Base-by-base conservation (phyloP, 345 rosid species). In the Citrus inodora region DNA sequence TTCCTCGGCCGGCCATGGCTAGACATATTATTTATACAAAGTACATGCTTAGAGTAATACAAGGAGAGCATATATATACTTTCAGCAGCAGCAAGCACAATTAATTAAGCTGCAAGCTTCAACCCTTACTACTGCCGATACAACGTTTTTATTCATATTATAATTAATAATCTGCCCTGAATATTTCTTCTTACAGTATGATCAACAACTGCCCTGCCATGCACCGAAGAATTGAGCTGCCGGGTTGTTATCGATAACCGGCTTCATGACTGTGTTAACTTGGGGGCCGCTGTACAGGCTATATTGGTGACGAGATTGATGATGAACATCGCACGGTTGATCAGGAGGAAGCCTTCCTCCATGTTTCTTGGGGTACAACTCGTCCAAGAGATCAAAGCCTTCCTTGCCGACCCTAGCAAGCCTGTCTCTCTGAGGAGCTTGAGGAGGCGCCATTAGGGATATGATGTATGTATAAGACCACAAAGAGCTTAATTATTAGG, bases 391-490 rank as follows among this genome's bases (percentile, higher is more conserved):
- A 40, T 40, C 80, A 28, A 59, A 77, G 30, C 69, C 74, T 1
- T 68, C 74, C 51, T 25, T n/a, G 70, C 67, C 80, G 40, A 40
- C 30, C 3, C 59, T 0, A 16, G 27, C 67, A 10, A 68, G 80
- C 27, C 4, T 4, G 19, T 37, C 5, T 65, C 24, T 33, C 24
- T 65, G 25, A 25, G 13, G 30, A 70, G 53, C 38, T 21, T 8
- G 80, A 8, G 55, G 80, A 25, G 55, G 5, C 9, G 74, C 79
- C 79, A 76, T 27, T 62, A 13, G 51, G 51, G 51, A 46, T 46
- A 46, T 46, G 17, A 46, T 42, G 48, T 42, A 3, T 46, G 51
- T 46, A 11, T 3, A 46, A 46, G 51, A 46, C 4, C 51, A 46
- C 51, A 3, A 13, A 13, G 17, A 42, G 14, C 16, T 42, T 42